Percentiles rank a stretch among this genome's conserved stretches.
phyloP scores from a whole-genome alignment of 129 eudicot species.

The Chrysanthemum seticuspe region DNA sequence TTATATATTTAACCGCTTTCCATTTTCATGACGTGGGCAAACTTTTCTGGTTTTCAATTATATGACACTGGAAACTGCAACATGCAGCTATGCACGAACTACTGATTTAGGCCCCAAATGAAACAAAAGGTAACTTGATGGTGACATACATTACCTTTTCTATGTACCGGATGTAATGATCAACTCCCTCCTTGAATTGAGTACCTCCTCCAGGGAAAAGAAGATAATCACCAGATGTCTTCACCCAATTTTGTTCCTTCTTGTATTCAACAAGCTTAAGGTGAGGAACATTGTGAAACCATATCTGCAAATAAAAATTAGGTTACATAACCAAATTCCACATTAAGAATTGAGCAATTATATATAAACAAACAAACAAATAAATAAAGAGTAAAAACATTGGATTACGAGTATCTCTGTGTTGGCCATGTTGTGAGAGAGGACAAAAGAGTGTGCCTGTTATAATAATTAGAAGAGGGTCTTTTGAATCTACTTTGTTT shows the following conservation, averaged over 20 bases:
- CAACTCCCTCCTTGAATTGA: conserved; percentile 87
- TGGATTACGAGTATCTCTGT: too few relatives aligned
- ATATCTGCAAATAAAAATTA: conserved; percentile 50
- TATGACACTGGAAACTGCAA: neutral
- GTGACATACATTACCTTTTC: conserved; percentile 55
- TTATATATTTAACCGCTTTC: too few relatives aligned
- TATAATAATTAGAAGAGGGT: too few relatives aligned
- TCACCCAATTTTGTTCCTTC: conserved; percentile 96
- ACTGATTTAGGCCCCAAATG: neutral
- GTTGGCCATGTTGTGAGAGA: too few relatives aligned
- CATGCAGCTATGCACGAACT: neutral
- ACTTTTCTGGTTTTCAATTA: neutral
- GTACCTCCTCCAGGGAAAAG: conserved; percentile 98
- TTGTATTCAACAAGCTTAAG: conserved; percentile 98
- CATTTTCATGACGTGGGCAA: neutral
- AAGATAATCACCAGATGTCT: conserved; percentile 66
- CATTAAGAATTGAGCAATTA: neutral
- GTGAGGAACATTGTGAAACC: conserved; percentile 97
- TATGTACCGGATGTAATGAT: conserved; percentile 62
- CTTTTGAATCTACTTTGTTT: too few relatives aligned
- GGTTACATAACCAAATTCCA: conserved; percentile 14
- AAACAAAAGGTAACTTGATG: conserved; percentile 13
- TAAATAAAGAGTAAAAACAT: too few relatives aligned
- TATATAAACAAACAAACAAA: neutral
- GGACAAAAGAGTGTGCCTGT: too few relatives aligned